Evolutionary conservation across 1,284 basidiomycete species (phyloP), one percentile per base, ranked within the genome.

Genomic region (Pseudozyma flocculosa): DNA sequence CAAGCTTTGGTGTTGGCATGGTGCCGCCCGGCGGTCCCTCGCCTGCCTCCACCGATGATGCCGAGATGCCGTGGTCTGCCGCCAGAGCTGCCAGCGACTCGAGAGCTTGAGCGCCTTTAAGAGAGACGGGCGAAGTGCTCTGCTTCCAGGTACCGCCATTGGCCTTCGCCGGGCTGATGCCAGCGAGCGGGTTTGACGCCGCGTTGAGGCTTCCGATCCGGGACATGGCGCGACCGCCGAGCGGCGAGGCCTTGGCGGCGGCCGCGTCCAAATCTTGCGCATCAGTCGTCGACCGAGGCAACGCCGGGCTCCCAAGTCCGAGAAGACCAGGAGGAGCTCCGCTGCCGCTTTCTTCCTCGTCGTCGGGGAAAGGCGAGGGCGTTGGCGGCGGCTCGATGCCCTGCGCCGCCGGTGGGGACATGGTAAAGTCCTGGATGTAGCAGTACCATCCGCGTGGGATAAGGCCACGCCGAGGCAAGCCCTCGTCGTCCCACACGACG

Each of bases 381-480:
- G 47, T 48, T 3, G 39, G 21, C 7, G 50, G 40, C 22, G 49
- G 41, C 42, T 61, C 54, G 22, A 39, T 40, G 11, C 42, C 45
- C 3, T 45, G 30, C 8, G 29, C 45, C 0, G 40, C 44, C 1
- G 44, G 46, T 17, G 68, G 66, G 3, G 66, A 59, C 3, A 51
- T 45, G 8, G 66, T 62, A 42, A 70, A 70, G 43, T 70, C 68
- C 18, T 61, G 61, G 19, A 65, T 58, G 38, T 50, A 50, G 43
- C 66, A 69, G 38, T 72, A 73, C 62, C 66, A 73, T 0, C 70
- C 70, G 37, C 54, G 50, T 2, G 70, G 70, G 32, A 73, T 61
- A 14, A 73, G 55, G 10, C 70, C 70, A 8, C 62, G 43, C 7
- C 45, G 54, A 1, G 62, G 62, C n/a, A 54, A 34, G n/a, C 48